phyloP scores from a whole-genome alignment of 441 rosid genomes.

The Capsella rubella region DNA sequence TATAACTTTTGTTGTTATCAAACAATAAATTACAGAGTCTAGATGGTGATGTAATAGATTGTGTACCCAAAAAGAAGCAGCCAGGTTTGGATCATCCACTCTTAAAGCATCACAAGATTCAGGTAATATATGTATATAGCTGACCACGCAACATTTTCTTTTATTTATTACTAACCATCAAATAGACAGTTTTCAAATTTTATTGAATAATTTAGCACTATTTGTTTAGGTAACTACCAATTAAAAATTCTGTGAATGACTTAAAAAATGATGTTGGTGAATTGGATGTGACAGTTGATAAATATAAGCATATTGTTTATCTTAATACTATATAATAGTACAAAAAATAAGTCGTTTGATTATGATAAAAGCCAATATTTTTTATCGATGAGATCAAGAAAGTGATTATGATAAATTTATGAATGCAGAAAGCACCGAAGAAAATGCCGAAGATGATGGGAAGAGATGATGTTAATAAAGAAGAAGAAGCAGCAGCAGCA shows the following conservation, averaged over 20 bases:
- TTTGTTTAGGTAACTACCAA: background rate
- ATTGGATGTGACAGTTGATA: background rate
- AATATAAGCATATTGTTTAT: background rate
- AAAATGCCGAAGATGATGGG: slow-evolving; percentile 59
- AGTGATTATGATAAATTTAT: background rate
- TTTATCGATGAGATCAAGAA: background rate
- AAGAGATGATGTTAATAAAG: slow-evolving; percentile 26
- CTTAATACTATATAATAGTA: background rate
- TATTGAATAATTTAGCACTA: background rate
- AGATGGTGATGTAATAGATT: slow-evolving; percentile 72
- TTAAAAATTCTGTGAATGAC: background rate
- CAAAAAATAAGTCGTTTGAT: background rate
- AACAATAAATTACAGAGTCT: slow-evolving; percentile 56
- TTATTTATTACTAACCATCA: background rate
- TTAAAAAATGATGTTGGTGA: background rate
- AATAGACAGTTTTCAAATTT: background rate
- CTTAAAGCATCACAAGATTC: slow-evolving; percentile 72
- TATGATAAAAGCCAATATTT: background rate
- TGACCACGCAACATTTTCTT: slow-evolving; percentile 3
- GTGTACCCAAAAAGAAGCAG: slow-evolving; percentile 64
- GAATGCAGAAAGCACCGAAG: slow-evolving; percentile 63
- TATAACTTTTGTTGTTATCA: background rate
- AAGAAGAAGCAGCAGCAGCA: slow-evolving; percentile 13
- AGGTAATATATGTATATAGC: slow-evolving; percentile 44
- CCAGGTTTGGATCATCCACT: slow-evolving; percentile 81